These are phyloP conservation scores for Beauveria scarabaeidicola DNA, from an alignment of 2,329 filamentous ascomycete species.

Conservation along the genomic window DNA sequence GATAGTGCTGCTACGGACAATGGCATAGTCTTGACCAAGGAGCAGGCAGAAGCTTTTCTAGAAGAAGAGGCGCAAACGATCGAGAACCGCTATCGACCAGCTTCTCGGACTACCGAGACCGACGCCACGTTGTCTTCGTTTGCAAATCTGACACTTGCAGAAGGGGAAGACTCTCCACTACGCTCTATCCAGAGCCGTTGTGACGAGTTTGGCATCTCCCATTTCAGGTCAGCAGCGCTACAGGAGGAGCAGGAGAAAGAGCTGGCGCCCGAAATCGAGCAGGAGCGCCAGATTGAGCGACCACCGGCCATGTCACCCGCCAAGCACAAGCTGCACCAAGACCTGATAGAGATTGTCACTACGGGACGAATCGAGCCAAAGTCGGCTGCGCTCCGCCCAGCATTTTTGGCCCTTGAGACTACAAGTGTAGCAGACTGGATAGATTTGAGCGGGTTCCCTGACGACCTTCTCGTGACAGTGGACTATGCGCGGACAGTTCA, in stretches of 20 bases:
- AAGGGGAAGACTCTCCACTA: background rate
- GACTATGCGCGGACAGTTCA: background rate
- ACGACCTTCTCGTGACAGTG: background rate
- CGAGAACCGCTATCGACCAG: background rate
- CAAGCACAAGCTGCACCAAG: slow-evolving; percentile 33
- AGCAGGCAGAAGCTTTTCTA: background rate
- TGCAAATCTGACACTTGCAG: background rate
- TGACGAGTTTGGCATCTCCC: background rate
- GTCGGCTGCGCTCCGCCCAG: background rate
- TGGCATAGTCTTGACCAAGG: background rate
- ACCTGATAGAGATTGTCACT: background rate
- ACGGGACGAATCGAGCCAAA: background rate
- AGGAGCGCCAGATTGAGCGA: slow-evolving; percentile 46
- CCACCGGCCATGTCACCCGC: slow-evolving; percentile 32
- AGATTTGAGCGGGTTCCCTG: background rate
- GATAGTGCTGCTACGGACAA: background rate
- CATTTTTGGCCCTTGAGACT: background rate
- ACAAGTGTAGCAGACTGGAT: background rate
- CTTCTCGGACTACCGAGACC: background rate
- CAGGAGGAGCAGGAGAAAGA: slow-evolving; percentile 62
- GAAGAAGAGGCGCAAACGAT: slow-evolving; percentile 3
- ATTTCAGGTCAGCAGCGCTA: background rate
- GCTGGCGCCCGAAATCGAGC: slow-evolving; percentile 54
- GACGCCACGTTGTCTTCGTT: background rate
- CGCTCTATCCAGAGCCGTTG: background rate